Evolutionary conservation across 2,329 filamentous ascomycete species (phyloP).

Genomic region (Kalmusia sp.): DNA sequence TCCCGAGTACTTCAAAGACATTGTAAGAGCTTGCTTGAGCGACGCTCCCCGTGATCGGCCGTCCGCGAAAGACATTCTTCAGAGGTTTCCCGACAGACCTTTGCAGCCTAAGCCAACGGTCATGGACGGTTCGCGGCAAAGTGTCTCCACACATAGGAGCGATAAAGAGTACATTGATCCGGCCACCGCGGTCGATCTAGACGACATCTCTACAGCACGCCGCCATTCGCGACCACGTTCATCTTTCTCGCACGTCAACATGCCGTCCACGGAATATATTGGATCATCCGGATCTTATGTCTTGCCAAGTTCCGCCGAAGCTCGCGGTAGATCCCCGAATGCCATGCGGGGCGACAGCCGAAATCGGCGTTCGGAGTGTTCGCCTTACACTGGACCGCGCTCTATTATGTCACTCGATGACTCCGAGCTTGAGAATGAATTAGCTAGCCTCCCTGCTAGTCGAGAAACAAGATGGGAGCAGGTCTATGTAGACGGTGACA

Average conservation of each 20-base stretch:
- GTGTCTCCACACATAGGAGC: constrained; percentile 50
- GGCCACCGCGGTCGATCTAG: constrained; percentile 50
- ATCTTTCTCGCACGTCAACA: constrained; percentile 39
- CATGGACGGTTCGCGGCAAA: constrained; percentile 33
- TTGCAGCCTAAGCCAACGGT: constrained; percentile 19
- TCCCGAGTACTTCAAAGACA: constrained; percentile 78
- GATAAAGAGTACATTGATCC: constrained; percentile 59
- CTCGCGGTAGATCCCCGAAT: constrained; percentile 34
- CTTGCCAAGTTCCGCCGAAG: constrained; percentile 32
- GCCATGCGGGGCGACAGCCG: constrained; percentile 24
- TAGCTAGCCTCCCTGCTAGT: constrained; percentile 41
- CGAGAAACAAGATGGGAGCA: constrained; percentile 48
- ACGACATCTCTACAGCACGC: constrained; percentile 49
- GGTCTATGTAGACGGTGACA: constrained; percentile 48
- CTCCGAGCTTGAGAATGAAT: constrained; percentile 46
- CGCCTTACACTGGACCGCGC: constrained; percentile 41
- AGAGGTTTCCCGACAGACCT: constrained; percentile 36
- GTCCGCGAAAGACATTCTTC: constrained; percentile 75
- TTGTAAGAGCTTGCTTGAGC: constrained; percentile 80
- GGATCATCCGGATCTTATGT: constrained; percentile 55
- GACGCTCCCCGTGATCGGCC: constrained; percentile 74
- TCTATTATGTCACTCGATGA: constrained; percentile 49
- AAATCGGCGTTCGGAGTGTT: constrained; percentile 44
- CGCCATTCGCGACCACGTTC: constrained; percentile 33
- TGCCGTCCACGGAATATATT: constrained; percentile 52